Evolutionary conservation across 768 basidiomycete species (phyloP).

Genomic region (Clitopilus hobsonii): DNA sequence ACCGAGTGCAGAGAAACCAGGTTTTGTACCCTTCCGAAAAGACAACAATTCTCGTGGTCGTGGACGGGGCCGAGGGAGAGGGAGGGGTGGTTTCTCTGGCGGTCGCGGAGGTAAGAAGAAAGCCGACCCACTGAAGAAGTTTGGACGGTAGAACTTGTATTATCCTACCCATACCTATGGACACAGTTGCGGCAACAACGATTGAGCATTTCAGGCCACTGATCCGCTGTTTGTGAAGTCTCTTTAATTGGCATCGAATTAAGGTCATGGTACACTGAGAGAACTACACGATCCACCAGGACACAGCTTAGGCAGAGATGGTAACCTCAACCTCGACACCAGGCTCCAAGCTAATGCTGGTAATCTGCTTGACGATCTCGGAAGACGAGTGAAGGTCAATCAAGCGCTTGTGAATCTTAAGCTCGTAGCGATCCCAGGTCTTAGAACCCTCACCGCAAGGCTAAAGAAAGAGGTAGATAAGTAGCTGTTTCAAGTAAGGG

Average conservation of each 20-base stretch:
- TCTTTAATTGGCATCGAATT: not conserved
- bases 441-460: slow-evolving; percentile 99
- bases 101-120: slow-evolving; percentile 65
- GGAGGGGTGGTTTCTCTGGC: slow-evolving; percentile 44
- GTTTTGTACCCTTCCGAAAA: slow-evolving; percentile 77
- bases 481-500: not conserved
- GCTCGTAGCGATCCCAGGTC: slow-evolving; percentile 99
- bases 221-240: not conserved
- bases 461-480: slow-evolving; percentile 31
- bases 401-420: slow-evolving; percentile 99
- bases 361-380: slow-evolving; percentile 99
- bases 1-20: slow-evolving; percentile 25
- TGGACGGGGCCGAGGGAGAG: slow-evolving; percentile 50
- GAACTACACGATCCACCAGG: not conserved
- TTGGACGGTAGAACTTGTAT: slow-evolving; percentile 32
- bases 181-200: not conserved
- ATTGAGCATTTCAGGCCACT: not conserved
- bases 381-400: slow-evolving; percentile 98
- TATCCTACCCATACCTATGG: not conserved
- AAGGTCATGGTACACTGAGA: not conserved
- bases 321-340: slow-evolving; percentile 99
- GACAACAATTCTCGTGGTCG: slow-evolving; percentile 38
- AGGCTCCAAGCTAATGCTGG: slow-evolving; percentile 97
- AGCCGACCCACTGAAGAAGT: slow-evolving; percentile 79
- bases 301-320: slow-evolving; percentile 67